Evolutionary conservation across 2,329 filamentous ascomycete species (phyloP).

Genomic region (Calonectria hawksworthii): DNA sequence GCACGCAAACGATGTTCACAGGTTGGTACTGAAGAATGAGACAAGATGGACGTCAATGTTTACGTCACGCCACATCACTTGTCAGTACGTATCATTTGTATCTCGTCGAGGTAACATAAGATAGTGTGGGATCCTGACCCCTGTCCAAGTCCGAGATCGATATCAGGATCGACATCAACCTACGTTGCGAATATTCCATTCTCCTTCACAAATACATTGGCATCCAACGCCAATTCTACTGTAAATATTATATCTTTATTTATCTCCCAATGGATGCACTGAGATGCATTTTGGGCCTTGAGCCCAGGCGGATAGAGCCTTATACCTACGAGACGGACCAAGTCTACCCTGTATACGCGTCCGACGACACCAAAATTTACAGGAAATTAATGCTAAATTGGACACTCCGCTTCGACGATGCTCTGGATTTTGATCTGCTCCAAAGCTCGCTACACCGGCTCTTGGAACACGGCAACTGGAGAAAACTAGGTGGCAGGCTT

Average conservation of each 20-base stretch:
- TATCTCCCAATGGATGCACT: neutral
- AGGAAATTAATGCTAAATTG: slow-evolving; percentile 44
- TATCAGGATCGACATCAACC: neutral
- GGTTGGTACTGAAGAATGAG: neutral
- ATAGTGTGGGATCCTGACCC: neutral
- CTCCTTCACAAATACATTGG: neutral
- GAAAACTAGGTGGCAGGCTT: slow-evolving; percentile 56
- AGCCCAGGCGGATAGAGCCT: neutral
- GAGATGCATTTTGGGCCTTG: neutral
- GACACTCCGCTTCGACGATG: slow-evolving; percentile 27
- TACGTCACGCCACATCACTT: neutral
- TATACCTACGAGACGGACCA: slow-evolving; percentile 27
- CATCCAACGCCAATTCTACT: neutral
- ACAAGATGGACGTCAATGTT: neutral
- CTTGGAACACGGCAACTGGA: slow-evolving; percentile 56
- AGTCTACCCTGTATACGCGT: slow-evolving; percentile 49
- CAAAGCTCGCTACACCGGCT: neutral
- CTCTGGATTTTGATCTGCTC: slow-evolving; percentile 56
- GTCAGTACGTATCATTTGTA: neutral
- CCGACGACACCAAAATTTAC: slow-evolving; percentile 47
- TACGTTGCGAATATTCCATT: neutral
- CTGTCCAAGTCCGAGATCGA: neutral
- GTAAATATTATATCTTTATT: neutral
- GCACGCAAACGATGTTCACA: neutral
- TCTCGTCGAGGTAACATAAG: neutral